Base-by-base conservation (phyloP, 2,329 filamentous ascomycete species). In the Aspergillus nomiae region DNA sequence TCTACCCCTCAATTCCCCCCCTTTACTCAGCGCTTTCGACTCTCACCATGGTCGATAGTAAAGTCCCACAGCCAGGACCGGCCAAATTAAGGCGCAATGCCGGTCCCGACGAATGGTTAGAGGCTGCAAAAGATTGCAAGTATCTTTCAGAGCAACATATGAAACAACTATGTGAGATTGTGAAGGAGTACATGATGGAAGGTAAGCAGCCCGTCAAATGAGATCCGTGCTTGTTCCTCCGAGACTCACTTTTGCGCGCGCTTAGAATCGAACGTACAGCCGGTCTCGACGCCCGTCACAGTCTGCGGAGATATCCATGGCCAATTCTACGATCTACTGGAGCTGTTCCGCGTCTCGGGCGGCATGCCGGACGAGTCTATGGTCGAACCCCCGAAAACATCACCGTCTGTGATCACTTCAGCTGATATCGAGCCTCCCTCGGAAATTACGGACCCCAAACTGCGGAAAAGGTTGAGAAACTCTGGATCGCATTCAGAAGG, bases 111-210 rank as follows among this genome's bases (percentile, higher is more conserved):
- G 94, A 98, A 82, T 99, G 95, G 95, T 86, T 99, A 36, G 92
- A 95, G 76, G 92, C 96, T 79, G 95, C 95, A 51, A 97, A 97
- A 81, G 91, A 95, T 80, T 98, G 95, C 82, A 95, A 96, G 78
- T 97, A 98, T 78, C 86, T 99, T 58, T 95, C 95, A 56, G 95
- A 99, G 81, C 83, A 90, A 66, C 92, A 96, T 74, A 99, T 99
- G 95, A 99, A 99, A 85, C 92, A 96, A 79, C 86, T 99, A 56
- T 99, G 95, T 78, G 95, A 99, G 83, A 96, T 96, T 76, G 95
- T 98, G 65, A 99, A 99, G 83, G 95, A 98, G 81, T 96, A 92
- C 69, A 86, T 99, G 73, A 99, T 99, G 95, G 95, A 99, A 85
- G 92, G 92, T 95, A 77, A 73, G 68, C 43, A 48, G 11, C 43